phyloP scores from a whole-genome alignment of 2,329 filamentous ascomycete species.

The Pestalotiopsis sp. region DNA sequence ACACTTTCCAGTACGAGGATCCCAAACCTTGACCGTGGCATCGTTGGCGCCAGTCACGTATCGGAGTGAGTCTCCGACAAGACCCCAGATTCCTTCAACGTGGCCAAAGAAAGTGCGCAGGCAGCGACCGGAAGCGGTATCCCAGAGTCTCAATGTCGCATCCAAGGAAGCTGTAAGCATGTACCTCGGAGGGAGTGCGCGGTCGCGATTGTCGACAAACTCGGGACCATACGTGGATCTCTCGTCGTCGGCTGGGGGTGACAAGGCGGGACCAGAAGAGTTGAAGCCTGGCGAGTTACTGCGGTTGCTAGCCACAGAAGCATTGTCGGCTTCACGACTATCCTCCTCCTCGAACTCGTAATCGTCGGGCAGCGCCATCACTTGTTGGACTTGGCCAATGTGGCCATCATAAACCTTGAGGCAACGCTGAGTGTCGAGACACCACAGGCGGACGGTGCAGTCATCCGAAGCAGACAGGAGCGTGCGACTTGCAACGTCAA shows the following conservation, averaged over 20 bases:
- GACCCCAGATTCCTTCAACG: conserved; percentile 91
- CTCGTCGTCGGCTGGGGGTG: conserved; percentile 37
- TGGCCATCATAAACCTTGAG: conserved; percentile 82
- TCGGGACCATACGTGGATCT: conserved; percentile 59
- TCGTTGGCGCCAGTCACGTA: conserved; percentile 91
- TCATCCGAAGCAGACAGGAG: conserved; percentile 94
- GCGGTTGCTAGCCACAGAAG: conserved; percentile 49
- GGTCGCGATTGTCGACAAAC: conserved; percentile 60
- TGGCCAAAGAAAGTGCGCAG: conserved; percentile 95
- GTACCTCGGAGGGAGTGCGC: conserved; percentile 79
- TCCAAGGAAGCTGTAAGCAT: conserved; percentile 93
- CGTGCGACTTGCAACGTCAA: conserved; percentile 80
- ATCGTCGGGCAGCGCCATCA: conserved; percentile 79
- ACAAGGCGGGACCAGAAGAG: conserved; percentile 23
- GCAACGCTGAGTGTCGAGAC: conserved; percentile 79
- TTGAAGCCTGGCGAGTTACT: conserved; percentile 38
- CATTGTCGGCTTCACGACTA: conserved; percentile 55
- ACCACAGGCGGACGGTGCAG: conserved; percentile 88
- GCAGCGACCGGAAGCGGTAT: conserved; percentile 77
- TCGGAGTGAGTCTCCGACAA: conserved; percentile 84
- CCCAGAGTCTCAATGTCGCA: conserved; percentile 89
- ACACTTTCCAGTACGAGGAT: conserved; percentile 85
- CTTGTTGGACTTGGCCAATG: conserved; percentile 92
- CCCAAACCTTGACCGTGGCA: conserved; percentile 70
- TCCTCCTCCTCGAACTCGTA: conserved; percentile 81